Evolutionary conservation across 2,329 filamentous ascomycete species (phyloP).

Genomic region (Arthrobotrys megalospora): DNA sequence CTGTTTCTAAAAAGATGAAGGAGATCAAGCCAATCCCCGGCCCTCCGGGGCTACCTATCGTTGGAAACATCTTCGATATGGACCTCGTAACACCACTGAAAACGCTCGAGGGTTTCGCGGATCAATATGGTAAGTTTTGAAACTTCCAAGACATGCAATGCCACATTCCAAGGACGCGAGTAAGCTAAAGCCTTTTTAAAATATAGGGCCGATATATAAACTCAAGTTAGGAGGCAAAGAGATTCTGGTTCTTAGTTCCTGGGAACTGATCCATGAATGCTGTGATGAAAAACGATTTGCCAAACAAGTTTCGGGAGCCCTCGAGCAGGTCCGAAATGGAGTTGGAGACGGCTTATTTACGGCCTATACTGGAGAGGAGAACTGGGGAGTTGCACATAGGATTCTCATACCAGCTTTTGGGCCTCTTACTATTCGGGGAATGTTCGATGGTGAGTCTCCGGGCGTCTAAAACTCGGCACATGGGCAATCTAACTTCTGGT

Average conservation of each 20-base stretch:
- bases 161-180: not conserved
- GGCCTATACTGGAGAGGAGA: slow-evolving; percentile 69
- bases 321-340: slow-evolving; percentile 74
- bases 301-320: slow-evolving; percentile 72
- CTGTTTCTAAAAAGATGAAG: slow-evolving; percentile 44
- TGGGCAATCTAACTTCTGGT: not conserved
- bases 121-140: slow-evolving; percentile 75
- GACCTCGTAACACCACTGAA: slow-evolving; percentile 73
- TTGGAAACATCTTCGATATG: slow-evolving; percentile 78
- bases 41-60: slow-evolving; percentile 75
- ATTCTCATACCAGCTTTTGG: slow-evolving; percentile 79
- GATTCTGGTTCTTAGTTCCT: slow-evolving; percentile 71
- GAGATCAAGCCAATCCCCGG: slow-evolving; percentile 72
- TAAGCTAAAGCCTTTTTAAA: slow-evolving; percentile 59
- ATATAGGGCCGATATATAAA: slow-evolving; percentile 74
- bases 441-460: slow-evolving; percentile 73
- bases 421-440: slow-evolving; percentile 76
- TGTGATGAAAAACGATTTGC: slow-evolving; percentile 78
- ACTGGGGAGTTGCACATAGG: slow-evolving; percentile 79
- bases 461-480: not conserved
- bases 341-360: slow-evolving; percentile 79
- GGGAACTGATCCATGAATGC: slow-evolving; percentile 75
- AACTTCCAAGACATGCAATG: not conserved
- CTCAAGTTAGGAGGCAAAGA: slow-evolving; percentile 71
- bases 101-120: slow-evolving; percentile 73